Evolutionary conservation across 495 filamentous ascomycete genomes (phyloP).

Genomic region (Acidomyces sp.): DNA sequence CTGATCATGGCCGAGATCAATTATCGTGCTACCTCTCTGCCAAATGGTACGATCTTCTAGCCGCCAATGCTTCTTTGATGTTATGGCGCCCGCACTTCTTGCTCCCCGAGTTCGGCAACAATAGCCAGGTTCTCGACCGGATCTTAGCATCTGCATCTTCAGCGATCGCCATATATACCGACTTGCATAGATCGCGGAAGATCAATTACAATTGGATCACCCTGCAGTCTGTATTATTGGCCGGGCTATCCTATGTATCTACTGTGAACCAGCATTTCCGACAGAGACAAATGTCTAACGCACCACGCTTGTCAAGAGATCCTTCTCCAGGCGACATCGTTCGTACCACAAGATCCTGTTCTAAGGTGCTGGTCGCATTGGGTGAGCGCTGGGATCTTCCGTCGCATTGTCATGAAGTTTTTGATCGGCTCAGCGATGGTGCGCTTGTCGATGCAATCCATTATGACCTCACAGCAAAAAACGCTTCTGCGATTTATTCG

Average conservation of each 20-base stretch:
- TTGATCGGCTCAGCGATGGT: conserved; percentile 13
- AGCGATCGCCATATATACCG: conserved; percentile 11
- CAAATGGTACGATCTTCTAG: conserved; percentile 11
- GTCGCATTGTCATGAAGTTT: conserved; percentile 14
- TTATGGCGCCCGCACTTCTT: conserved; percentile 12
- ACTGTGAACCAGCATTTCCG: conserved; percentile 9
- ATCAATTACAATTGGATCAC: conserved; percentile 17
- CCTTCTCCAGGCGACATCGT: conserved; percentile 6
- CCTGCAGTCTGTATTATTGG: conserved; percentile 13
- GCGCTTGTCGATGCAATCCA: conserved; percentile 8
- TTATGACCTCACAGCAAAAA: not conserved
- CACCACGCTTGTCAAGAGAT: conserved; percentile 1
- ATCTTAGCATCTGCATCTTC: conserved; percentile 8
- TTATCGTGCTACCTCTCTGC: conserved; percentile 11
- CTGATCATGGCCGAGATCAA: not conserved
- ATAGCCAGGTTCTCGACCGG: conserved; percentile 5
- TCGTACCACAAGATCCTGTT: conserved; percentile 9
- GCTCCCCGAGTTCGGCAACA: conserved; percentile 6
- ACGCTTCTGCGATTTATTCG: not conserved
- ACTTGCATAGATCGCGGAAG: conserved; percentile 2
- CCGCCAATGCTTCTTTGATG: conserved; percentile 13
- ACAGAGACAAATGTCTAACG: not conserved
- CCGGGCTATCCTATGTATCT: conserved; percentile 10
- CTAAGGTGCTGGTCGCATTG: conserved; percentile 13
- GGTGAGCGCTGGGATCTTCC: conserved; percentile 6